Percentiles rank a stretch among this genome's conserved stretches.
These are phyloP conservation scores for Elsinoe fawcettii DNA, from an alignment of 2,329 filamentous ascomycete genomes.

Conservation along the genomic window DNA sequence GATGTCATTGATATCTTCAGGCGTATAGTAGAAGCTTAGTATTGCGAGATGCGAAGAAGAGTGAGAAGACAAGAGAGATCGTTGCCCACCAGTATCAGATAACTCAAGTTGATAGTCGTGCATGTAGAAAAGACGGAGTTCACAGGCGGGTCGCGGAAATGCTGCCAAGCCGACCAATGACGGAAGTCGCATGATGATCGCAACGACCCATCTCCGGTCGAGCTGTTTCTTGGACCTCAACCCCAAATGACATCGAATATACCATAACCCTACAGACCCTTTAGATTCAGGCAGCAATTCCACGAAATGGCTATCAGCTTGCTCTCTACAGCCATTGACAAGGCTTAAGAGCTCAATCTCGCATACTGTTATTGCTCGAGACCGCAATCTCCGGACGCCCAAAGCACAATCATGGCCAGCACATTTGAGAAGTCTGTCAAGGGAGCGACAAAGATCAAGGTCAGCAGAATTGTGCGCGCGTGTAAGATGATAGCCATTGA, in stretches of 20 bases:
- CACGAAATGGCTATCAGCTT: background rate
- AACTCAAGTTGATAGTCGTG: background rate
- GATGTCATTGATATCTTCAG: too few relatives aligned
- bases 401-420: slow-evolving; percentile 56
- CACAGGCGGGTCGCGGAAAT: background rate
- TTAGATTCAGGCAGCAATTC: background rate
- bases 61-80: too few relatives aligned
- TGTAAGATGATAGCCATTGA: background rate
- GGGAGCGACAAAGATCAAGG: slow-evolving; percentile 97
- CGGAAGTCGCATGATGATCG: slow-evolving; percentile 1
- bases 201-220: background rate
- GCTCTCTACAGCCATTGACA: background rate
- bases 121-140: too few relatives aligned
- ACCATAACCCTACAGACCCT: slow-evolving; percentile 5
- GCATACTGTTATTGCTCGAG: background rate
- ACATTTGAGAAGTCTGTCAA: slow-evolving; percentile 99
- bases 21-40: too few relatives aligned
- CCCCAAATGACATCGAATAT: background rate
- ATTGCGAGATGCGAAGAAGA: too few relatives aligned
- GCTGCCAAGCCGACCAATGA: slow-evolving; percentile 13
- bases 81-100: too few relatives aligned
- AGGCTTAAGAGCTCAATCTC: background rate
- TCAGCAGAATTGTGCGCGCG: slow-evolving; percentile 32
- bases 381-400: background rate
- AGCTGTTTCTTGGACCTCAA: slow-evolving; percentile 5